Base-by-base conservation (phyloP, 345 rosid genomes). In the Lenwebbia sp. region DNA sequence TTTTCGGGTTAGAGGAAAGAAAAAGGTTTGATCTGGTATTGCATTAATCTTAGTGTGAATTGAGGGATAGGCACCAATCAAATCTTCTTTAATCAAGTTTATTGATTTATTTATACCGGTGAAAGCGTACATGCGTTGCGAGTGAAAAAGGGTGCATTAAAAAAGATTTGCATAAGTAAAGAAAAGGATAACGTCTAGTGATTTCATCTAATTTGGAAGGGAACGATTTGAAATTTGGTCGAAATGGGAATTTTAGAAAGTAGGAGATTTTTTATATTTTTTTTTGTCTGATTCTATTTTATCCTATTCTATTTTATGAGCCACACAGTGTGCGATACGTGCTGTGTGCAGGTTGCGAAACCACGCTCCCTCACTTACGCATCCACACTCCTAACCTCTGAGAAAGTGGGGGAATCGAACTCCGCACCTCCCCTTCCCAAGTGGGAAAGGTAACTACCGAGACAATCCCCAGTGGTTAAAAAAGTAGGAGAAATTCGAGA, bases 141-240 rank as follows among this genome's bases (percentile, higher is more conserved):
- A 33, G 76, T 0, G 13, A 0, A 33, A 8, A 33, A 33, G 78
- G 21, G 10, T 4, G 0, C 0, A 1, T 21, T 23, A 65, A 37
- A 9, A 65, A 0, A 33, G 47, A 8, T 70, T 70, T 70, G 5
- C 1, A 30, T 19, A 17, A 30, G 47, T 19, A 33, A 19, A 21
- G 78, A 33, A 33, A 65, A 65, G 1, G 19, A 65, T 1, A 0
- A 65, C 3, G 3, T 17, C 6, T 8, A 17, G 44, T 33, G 23
- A 70, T 65, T 33, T 1, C 37, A 17, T 65, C 44, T 17, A 65
- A 7, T 65, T 65, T 17, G 41, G 75, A 70, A 33, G 33, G 78
- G 23, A 65, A 8, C 3, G 41, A 65, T 65, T 65, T 65, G 44
- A 21, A 33, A 70, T 70, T 70, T 17, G 6, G 25, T 17, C 5